Percentiles rank a stretch among this genome's conserved stretches.
phyloP scores from a whole-genome alignment of 352 stramenopile genomes.

The Pythium rhizo-oryzae region DNA sequence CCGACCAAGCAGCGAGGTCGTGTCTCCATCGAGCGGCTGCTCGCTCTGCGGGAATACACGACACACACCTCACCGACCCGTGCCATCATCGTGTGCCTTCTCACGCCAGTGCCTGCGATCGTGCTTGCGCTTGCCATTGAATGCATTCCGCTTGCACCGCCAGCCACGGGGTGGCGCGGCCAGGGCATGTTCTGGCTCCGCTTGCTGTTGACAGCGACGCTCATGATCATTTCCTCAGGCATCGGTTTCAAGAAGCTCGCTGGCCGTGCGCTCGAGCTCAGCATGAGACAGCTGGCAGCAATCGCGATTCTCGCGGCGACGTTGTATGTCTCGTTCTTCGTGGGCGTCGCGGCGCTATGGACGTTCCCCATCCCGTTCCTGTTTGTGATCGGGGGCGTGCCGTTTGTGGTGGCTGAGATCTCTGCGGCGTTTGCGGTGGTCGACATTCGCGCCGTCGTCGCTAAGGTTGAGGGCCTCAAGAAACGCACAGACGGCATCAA shows the following conservation, averaged over 20 bases:
- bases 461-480: neutral
- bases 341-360: slow-evolving; percentile 3
- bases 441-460: neutral
- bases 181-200: slow-evolving; percentile 13
- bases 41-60: slow-evolving; percentile 18
- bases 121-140: slow-evolving; percentile 9
- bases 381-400: neutral
- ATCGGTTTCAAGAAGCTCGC: neutral
- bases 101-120: slow-evolving; percentile 8
- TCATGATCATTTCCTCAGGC: neutral
- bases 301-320: neutral
- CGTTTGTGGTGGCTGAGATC: slow-evolving; percentile 2
- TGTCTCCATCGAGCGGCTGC: slow-evolving; percentile 11
- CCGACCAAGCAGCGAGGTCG: neutral
- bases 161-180: neutral
- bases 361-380: slow-evolving; percentile 18
- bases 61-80: neutral
- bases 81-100: slow-evolving; percentile 1
- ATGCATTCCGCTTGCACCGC: slow-evolving; percentile 3
- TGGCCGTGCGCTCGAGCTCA: neutral
- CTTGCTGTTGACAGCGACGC: neutral
- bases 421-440: neutral
- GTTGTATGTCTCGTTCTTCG: neutral
- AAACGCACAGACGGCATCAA: neutral
- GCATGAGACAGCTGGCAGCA: neutral